Evolutionary conservation across 768 basidiomycete genomes (phyloP).

Genomic region (Solioccasus polychromus): DNA sequence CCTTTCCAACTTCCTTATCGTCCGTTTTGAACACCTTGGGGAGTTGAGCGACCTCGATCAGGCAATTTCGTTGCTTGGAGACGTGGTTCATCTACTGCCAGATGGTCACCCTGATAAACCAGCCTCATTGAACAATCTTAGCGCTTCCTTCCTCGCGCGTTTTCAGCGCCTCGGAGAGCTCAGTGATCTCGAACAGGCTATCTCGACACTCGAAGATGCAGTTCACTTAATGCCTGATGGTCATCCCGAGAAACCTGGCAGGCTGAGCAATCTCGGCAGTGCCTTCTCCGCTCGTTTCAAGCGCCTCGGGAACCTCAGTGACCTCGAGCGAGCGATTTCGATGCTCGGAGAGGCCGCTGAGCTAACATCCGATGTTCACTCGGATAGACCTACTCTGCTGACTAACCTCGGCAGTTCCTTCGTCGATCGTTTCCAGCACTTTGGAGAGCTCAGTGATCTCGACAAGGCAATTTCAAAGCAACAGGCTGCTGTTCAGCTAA

Average conservation of each 20-base stretch:
- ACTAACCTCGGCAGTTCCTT: constrained; percentile 1
- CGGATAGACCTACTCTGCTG: not conserved
- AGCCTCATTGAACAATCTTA: too few relatives aligned
- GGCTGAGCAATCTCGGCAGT: not conserved
- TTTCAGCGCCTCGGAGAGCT: too few relatives aligned
- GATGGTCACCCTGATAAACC: too few relatives aligned
- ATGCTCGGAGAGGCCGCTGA: not conserved
- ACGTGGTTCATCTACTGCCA: too few relatives aligned
- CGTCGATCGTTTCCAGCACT: not conserved
- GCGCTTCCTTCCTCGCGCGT: too few relatives aligned
- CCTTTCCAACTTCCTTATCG: too few relatives aligned
- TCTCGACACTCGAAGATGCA: not conserved
- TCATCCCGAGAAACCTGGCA: not conserved
- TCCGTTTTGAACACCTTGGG: not conserved
- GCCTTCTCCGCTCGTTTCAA: not conserved
- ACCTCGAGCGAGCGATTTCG: not conserved
- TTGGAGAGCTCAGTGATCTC: not conserved
- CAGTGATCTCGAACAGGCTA: not conserved
- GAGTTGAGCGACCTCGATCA: not conserved
- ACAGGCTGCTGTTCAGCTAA: constrained; percentile 3
- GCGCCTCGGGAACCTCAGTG: not conserved
- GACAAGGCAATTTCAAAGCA: not conserved
- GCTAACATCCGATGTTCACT: not conserved
- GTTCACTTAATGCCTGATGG: not conserved
- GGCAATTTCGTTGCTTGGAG: too few relatives aligned